Evolutionary conservation across 2,329 filamentous ascomycete genomes (phyloP).

Genomic region (Canariomyces notabilis): DNA sequence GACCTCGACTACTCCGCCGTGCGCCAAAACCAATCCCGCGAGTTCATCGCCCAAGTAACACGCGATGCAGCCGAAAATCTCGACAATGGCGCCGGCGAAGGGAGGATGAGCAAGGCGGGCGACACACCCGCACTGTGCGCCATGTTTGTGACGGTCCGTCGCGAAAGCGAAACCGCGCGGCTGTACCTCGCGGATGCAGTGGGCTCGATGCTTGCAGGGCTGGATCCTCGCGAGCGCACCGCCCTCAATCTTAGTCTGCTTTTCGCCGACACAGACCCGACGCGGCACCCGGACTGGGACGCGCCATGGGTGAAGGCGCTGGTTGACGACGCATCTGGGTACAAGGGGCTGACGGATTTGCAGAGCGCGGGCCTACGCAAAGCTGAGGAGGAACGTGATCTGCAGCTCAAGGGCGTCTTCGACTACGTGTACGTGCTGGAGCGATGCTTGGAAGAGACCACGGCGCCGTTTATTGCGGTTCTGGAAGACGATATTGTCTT

Average conservation of each 20-base stretch:
- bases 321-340: conserved; percentile 9
- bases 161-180: conserved; percentile 8
- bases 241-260: conserved; percentile 14
- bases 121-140: conserved; percentile 13
- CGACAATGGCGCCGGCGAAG: not conserved
- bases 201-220: conserved; percentile 16
- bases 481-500: conserved; percentile 19
- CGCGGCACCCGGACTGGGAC: conserved; percentile 10
- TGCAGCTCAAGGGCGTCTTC: conserved; percentile 16
- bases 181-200: conserved; percentile 15
- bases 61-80: not conserved
- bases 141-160: conserved; percentile 15
- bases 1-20: conserved; percentile 17
- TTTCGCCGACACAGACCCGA: conserved; percentile 15
- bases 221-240: conserved; percentile 14
- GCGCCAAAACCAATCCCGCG: conserved; percentile 11
- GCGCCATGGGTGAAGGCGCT: conserved; percentile 13
- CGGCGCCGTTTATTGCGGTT: conserved; percentile 16
- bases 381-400: conserved; percentile 12
- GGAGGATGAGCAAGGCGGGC: conserved; percentile 1
- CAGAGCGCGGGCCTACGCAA: conserved; percentile 8
- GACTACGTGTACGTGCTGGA: conserved; percentile 18
- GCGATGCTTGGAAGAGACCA: conserved; percentile 12
- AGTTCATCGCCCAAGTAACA: conserved; percentile 7
- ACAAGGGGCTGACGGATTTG: conserved; percentile 4